These are phyloP conservation scores for Backusella sp. DNA, from an alignment of 192 early-diverging fungal species.

Conservation along the genomic window DNA sequence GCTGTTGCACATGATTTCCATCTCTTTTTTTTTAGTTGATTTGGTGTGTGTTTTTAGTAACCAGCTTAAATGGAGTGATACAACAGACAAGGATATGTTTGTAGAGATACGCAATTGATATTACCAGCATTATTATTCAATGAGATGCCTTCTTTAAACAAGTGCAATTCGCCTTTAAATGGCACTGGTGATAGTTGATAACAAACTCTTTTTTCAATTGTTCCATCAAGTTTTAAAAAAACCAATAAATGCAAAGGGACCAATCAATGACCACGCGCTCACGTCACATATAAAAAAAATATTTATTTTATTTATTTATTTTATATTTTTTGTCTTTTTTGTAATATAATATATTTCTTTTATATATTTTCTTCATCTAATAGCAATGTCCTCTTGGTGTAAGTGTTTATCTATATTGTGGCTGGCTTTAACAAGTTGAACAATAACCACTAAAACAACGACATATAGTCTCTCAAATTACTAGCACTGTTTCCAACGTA, in stretches of 20 bases:
- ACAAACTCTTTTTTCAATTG: too few species aligned
- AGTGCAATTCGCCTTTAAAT: too few species aligned
- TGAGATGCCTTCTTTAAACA: too few species aligned
- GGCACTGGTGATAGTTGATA: too few species aligned
- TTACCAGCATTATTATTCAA: too few species aligned
- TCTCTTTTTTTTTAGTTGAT: background rate
- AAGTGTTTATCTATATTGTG: background rate
- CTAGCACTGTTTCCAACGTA: constrained; percentile 34
- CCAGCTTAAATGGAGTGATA: too few species aligned
- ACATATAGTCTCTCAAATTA: constrained; percentile 30
- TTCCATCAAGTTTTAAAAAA: too few species aligned
- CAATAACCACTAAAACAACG: background rate
- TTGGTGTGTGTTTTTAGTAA: too few species aligned
- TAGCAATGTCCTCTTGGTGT: constrained; percentile 27
- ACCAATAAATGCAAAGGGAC: background rate
- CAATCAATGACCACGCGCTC: background rate
- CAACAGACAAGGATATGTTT: too few species aligned
- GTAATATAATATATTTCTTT: background rate
- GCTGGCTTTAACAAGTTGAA: background rate
- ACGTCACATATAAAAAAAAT: constrained; percentile 4
- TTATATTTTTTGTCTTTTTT: background rate
- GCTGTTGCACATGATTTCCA: constrained; percentile 1
- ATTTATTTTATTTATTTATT: background rate
- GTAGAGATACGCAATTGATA: too few species aligned
- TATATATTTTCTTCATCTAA: background rate